A percentile compares a stretch with the other conserved stretches of the same genome.
Conservation (phyloP, 495 filamentous ascomycete species). For the Podospora tetraspora region DNA sequence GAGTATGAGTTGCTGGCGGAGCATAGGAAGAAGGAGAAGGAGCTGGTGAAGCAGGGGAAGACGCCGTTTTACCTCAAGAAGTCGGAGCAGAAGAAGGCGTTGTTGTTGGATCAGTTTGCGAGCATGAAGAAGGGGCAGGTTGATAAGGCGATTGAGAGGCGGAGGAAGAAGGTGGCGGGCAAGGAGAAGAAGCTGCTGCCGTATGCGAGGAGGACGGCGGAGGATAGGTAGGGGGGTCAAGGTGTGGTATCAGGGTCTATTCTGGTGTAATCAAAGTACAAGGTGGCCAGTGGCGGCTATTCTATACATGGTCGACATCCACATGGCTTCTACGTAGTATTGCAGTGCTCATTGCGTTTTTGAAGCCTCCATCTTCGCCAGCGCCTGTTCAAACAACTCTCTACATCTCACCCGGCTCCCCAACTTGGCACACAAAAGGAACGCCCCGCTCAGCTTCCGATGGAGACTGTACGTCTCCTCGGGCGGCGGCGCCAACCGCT, state of each 20-base stretch:
- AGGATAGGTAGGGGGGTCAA: conserved; percentile 12
- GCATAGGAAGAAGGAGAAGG: conserved; percentile 78
- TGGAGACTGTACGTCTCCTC: conserved; percentile 98
- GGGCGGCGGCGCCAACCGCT: conserved; percentile 82
- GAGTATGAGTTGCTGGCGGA: conserved; percentile 59
- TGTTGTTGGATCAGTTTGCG: conserved; percentile 70
- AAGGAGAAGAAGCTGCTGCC: conserved; percentile 82
- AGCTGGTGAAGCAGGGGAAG: conserved; percentile 79
- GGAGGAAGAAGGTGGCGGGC: conserved; percentile 73
- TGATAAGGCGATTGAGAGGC: conserved; percentile 71
- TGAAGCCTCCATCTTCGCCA: conserved; percentile 42
- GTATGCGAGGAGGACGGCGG: conserved; percentile 50
- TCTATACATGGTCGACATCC: not conserved
- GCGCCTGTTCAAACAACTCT: conserved; percentile 68
- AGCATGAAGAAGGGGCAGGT: conserved; percentile 76
- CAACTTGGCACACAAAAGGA: conserved; percentile 81
- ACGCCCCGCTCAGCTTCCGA: conserved; percentile 92
- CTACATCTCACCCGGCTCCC: conserved; percentile 77
- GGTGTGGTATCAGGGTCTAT: not conserved
- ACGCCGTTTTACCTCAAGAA: conserved; percentile 90
- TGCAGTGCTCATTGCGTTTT: not conserved
- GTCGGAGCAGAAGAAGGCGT: conserved; percentile 78
- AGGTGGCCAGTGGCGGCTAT: not conserved
- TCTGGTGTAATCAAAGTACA: not conserved
- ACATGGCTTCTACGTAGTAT: not conserved